A percentile compares a stretch with the other conserved stretches of the same genome.
Evolutionary conservation across 345 rosid genomes (phyloP).

Genomic region (Kandelia obovata): DNA sequence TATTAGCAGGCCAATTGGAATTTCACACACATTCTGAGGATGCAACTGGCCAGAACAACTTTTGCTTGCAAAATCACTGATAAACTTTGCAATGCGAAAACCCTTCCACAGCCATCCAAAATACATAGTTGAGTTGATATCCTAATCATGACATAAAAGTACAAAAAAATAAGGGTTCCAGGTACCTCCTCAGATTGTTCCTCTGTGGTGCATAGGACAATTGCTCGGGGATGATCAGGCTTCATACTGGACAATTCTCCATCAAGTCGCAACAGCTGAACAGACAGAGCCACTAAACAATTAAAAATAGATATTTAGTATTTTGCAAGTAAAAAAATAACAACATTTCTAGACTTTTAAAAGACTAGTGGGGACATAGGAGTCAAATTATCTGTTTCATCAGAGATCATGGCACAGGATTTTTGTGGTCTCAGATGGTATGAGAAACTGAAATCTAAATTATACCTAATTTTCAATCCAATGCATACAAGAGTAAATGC

Average conservation of each 20-base stretch:
- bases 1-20: conserved; percentile 82
- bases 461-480: too few relatives aligned
- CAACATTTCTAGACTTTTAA: background rate
- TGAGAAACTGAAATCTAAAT: too few relatives aligned
- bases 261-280: conserved; percentile 72
- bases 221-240: conserved; percentile 87
- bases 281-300: conserved; percentile 17
- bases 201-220: conserved; percentile 91
- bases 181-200: conserved; percentile 94
- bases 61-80: conserved; percentile 85
- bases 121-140: too few relatives aligned
- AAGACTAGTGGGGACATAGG: too few relatives aligned
- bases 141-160: too few relatives aligned
- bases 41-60: conserved; percentile 82
- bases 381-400: too few relatives aligned
- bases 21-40: conserved; percentile 82
- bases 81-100: conserved; percentile 79
- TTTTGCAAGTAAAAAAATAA: too few relatives aligned
- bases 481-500: too few relatives aligned
- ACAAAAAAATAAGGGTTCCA: background rate
- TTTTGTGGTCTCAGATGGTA: too few relatives aligned
- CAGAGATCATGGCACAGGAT: too few relatives aligned
- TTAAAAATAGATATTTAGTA: background rate
- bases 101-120: conserved; percentile 38
- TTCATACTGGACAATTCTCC: conserved; percentile 66